These are phyloP conservation scores for Alternaria viburni DNA, from an alignment of 2,329 filamentous ascomycete species.

Conservation along the genomic window DNA sequence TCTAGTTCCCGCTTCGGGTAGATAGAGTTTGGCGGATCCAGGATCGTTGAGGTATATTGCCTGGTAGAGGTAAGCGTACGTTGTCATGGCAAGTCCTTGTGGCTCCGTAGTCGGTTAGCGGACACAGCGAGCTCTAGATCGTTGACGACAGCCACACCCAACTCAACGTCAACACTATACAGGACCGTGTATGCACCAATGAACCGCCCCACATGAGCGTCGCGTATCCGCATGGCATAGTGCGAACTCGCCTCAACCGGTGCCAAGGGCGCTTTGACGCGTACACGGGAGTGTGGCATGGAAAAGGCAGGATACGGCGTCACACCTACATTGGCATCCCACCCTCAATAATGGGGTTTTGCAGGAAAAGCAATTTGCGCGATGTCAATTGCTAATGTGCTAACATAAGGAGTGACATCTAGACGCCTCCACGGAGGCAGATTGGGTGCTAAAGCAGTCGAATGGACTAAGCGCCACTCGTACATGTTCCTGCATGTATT, in stretches of 20 bases:
- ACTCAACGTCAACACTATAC: slow-evolving; percentile 34
- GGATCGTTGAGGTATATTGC: slow-evolving; percentile 25
- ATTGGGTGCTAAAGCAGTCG: slow-evolving; percentile 5
- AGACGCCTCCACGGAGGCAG: slow-evolving; percentile 13
- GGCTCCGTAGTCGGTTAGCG: slow-evolving; percentile 15
- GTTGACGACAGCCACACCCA: slow-evolving; percentile 33
- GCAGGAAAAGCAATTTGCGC: slow-evolving; percentile 1
- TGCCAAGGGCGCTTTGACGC: slow-evolving; percentile 13
- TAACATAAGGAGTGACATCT: slow-evolving; percentile 31
- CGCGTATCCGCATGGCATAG: slow-evolving; percentile 23
- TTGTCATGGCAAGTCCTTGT: slow-evolving; percentile 20
- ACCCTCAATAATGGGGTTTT: slow-evolving; percentile 7
- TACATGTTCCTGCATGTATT: slow-evolving; percentile 22
- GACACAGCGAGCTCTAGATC: slow-evolving; percentile 22
- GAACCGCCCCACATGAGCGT: slow-evolving; percentile 18
- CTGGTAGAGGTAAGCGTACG: slow-evolving; percentile 13
- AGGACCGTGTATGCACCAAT: slow-evolving; percentile 25
- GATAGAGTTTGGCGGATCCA: slow-evolving; percentile 38
- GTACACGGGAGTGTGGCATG: slow-evolving; percentile 20
- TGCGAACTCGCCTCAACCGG: slow-evolving; percentile 17
- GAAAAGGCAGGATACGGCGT: slow-evolving; percentile 20
- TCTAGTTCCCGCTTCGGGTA: slow-evolving; percentile 43
- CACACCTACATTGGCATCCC: slow-evolving; percentile 26
- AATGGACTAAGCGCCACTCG: slow-evolving; percentile 1
- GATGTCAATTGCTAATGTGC: slow-evolving; percentile 15